These are phyloP conservation scores for Blumeriella jaapii DNA, from an alignment of 2,329 filamentous ascomycete species.

Conservation along the genomic window DNA sequence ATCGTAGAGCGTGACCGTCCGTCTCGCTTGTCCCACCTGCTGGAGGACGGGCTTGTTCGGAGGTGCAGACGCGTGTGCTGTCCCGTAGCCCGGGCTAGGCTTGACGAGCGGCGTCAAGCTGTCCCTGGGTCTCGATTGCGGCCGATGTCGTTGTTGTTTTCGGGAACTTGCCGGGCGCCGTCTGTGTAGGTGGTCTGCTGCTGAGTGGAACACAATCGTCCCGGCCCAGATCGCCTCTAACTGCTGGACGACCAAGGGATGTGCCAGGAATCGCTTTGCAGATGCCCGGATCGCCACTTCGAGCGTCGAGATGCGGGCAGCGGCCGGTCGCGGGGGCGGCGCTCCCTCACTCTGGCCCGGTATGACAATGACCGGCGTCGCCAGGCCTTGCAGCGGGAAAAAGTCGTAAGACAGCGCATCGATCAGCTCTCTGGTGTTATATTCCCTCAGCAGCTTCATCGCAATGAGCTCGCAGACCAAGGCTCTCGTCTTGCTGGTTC, in stretches of 20 bases:
- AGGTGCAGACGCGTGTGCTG: conserved; percentile 18
- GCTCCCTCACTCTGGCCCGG: conserved; percentile 28
- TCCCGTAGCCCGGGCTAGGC: conserved; percentile 29
- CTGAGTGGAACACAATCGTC: conserved; percentile 86
- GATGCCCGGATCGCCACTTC: conserved; percentile 89
- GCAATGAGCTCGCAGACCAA: conserved; percentile 85
- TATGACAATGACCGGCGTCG: conserved; percentile 32
- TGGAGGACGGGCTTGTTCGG: conserved; percentile 16
- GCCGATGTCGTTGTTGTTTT: conserved; percentile 6
- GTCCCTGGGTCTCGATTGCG: conserved; percentile 5
- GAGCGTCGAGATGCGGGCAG: conserved; percentile 74
- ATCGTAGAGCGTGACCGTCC: conserved; percentile 80
- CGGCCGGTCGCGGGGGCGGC: conserved; percentile 39
- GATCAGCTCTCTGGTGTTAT: conserved; percentile 78
- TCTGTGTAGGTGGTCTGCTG: conserved; percentile 74
- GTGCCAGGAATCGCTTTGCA: conserved; percentile 83
- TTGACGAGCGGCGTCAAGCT: conserved; percentile 16
- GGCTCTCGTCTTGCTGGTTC: conserved; percentile 72
- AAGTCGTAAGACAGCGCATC: conserved; percentile 94
- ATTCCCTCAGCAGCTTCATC: conserved; percentile 82
- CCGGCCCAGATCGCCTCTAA: conserved; percentile 97
- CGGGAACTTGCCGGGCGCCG: conserved; percentile 29
- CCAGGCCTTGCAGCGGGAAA: conserved; percentile 75
- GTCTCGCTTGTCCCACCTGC: conserved; percentile 11
- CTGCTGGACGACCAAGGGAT: conserved; percentile 85